Evolutionary conservation across 495 filamentous ascomycete species (phyloP), one percentile per base, ranked within the genome.

Genomic region (Daldinia loculata): DNA sequence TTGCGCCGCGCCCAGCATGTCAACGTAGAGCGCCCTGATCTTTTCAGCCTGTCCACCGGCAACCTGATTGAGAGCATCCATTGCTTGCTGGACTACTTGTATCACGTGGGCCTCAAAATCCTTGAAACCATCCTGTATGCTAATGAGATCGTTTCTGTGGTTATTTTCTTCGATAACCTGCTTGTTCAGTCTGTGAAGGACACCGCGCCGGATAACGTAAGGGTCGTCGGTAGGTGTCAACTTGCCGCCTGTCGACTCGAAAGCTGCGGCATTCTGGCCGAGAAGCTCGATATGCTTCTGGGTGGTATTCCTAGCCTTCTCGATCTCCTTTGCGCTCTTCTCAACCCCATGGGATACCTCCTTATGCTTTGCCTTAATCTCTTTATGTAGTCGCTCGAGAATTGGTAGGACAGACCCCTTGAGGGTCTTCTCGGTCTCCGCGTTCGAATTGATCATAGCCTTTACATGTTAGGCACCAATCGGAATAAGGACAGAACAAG

Each of bases 281-380:
- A 98, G 88, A 29, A 97, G 88, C 80, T 99, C 95, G 61, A 99
- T 97, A 70, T 98, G 92, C 82, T 95, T 97, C 85, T 98, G 95
- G 1, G 95, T 98, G 11, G 81, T 77, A 69, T 88, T 87, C 58
- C 96, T 90, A 22, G 93, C 90, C 81, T 97, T 98, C 55, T 96
- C 92, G 29, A 98, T 94, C 19, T 90, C 89, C 80, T 98, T 99
- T 43, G 91, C 88, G 7, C 87, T 85, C 85, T 95, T 97, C 61
- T 88, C 88, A n/a, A 91, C 92, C n/a, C 94, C 93, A 50, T 89
- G 85, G 45, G 84, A 84, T 6, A 99, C 86, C 79, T 97, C 93
- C 84, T 98, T 98, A 38, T 86, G 84, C 82, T 97, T 97, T 78
- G 91, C 89, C 85, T 98, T 98, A 82, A 99, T 95, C 75, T 98